These are phyloP conservation scores for Talaromyces amestolkiae DNA, from an alignment of 2,329 filamentous ascomycete genomes.

Conservation along the genomic window DNA sequence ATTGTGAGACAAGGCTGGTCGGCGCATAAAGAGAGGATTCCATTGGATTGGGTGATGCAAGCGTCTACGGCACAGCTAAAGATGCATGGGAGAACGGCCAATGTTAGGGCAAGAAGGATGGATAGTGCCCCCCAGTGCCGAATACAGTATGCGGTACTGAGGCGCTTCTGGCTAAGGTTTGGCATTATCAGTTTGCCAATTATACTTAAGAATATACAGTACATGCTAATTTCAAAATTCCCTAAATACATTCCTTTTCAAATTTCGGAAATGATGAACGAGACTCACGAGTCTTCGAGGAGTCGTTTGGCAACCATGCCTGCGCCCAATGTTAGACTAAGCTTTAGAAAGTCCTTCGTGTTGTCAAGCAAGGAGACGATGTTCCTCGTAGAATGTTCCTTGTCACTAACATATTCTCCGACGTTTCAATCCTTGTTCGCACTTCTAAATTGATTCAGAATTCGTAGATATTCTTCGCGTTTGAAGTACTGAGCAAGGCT, in stretches of 20 bases:
- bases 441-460: neutral
- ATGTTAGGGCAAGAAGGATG: neutral
- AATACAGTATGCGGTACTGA: too few relatives aligned
- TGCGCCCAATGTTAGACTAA: neutral
- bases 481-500: neutral
- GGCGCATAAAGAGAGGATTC: constrained; percentile 3
- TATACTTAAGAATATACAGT: too few relatives aligned
- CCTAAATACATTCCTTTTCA: too few relatives aligned
- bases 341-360: too few relatives aligned
- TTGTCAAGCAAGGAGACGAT: too few relatives aligned
- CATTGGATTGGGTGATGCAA: constrained; percentile 7
- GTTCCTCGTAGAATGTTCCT: neutral
- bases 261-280: neutral
- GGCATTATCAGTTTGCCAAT: too few relatives aligned
- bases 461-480: neutral
- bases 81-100: neutral
- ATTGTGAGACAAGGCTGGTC: neutral
- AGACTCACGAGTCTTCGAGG: neutral
- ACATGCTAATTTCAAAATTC: too few relatives aligned
- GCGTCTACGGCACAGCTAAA: neutral
- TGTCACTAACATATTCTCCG: neutral
- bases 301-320: neutral
- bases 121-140: too few relatives aligned
- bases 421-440: neutral
- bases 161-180: too few relatives aligned